Base-by-base conservation (phyloP, 2,329 filamentous ascomycete genomes). In the Monilinia fructigena region DNA sequence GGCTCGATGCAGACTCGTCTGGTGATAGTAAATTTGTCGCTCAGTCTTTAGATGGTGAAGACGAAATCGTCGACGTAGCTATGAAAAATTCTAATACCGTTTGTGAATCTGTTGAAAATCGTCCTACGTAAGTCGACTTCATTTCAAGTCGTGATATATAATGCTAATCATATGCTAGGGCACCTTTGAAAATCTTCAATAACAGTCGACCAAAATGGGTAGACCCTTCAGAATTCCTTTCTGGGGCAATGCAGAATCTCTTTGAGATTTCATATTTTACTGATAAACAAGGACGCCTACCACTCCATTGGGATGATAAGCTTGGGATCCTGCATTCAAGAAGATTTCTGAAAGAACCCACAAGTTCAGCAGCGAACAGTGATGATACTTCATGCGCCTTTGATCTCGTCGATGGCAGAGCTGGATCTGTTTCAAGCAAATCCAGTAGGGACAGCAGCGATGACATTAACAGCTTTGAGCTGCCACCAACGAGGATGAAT, bases 51-150 rank as follows among this genome's bases (percentile, higher is more conserved):
- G 89, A 93, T 75, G 91, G 92, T 12, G 94, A 97, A 76, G 93
- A 97, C 68, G 92, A 92, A 68, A 86, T 97, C 74, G 91, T 98
- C 7, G 91, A 97, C 75, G 88, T 99, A 20, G 91, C 90, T 0
- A 93, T 97, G 89, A 88, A 87, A 63, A 89, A 92, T 72, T 80
- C 80, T 2, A 75, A 75, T 20, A 80, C 47, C 60, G 52, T 40
- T 42, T 47, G 42, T 52, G 59, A 67, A 45, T 60, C 70, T 28
- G 26, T 53, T 23, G 68, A 69, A 38, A 52, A 40, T 40, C 38
- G 28, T 38, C 16, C 38, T 48, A 20, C 4, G 67, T 68, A 60
- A 54, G 64, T 47, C 31, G 7, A 10, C 20, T 20, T 20, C 12
- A 2, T 31, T 4, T 47, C 10, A 3, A n/a, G 10, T 23, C 1